phyloP scores from a whole-genome alignment of 2,329 filamentous ascomycete species.

The Aspergillus arachidicola region DNA sequence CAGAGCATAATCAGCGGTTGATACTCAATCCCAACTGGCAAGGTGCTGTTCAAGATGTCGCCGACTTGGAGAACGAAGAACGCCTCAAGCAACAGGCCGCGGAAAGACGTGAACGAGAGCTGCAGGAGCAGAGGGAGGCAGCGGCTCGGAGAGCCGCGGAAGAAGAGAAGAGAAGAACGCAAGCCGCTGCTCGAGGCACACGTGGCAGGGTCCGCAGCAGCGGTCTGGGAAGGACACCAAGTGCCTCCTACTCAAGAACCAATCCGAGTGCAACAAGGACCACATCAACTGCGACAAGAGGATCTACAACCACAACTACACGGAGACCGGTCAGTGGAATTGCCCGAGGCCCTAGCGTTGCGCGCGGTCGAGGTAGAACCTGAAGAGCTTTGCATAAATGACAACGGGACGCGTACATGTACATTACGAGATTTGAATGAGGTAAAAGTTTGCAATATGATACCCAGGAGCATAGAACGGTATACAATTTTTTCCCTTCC shows the following conservation, averaged over 20 bases:
- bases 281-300: constrained; percentile 32
- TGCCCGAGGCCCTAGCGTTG: constrained; percentile 38
- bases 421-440: constrained; percentile 17
- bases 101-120: constrained; percentile 74
- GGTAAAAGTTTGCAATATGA: constrained; percentile 8
- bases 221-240: constrained; percentile 40
- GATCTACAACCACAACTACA: constrained; percentile 34
- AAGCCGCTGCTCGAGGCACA: constrained; percentile 35
- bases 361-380: constrained; percentile 37
- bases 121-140: constrained; percentile 75
- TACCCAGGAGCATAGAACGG: neutral
- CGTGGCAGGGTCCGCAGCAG: constrained; percentile 39
- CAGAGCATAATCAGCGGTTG: constrained; percentile 93
- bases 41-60: constrained; percentile 81
- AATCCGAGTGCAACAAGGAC: constrained; percentile 31
- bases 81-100: constrained; percentile 72
- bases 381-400: constrained; percentile 17
- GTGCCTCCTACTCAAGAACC: constrained; percentile 30
- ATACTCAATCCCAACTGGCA: constrained; percentile 88
- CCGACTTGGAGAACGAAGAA: constrained; percentile 83
- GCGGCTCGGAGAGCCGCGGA: constrained; percentile 57
- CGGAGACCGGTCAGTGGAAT: constrained; percentile 44
- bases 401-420: constrained; percentile 14
- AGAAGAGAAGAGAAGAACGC: constrained; percentile 45
- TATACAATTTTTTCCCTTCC: neutral